phyloP scores from a whole-genome alignment of 2,329 filamentous ascomycete species.

The Diplodia sapinea region DNA sequence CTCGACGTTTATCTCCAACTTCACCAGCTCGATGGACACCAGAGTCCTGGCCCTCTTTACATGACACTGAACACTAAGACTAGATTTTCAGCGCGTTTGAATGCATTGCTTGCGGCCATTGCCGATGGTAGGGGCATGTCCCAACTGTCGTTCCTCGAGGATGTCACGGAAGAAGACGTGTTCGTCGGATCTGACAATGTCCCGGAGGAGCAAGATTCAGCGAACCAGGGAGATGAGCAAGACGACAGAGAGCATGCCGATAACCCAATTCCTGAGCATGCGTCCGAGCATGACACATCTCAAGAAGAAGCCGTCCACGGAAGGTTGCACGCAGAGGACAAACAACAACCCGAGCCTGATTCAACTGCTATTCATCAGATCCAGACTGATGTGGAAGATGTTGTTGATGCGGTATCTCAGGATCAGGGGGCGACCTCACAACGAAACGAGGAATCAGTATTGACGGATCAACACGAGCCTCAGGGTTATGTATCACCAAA shows the following conservation, averaged over 20 bases:
- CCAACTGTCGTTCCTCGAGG: conserved; percentile 47
- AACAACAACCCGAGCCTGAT: not conserved
- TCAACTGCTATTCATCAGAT: not conserved
- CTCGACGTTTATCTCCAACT: conserved; percentile 65
- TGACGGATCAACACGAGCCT: not conserved
- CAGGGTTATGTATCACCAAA: conserved; percentile 2
- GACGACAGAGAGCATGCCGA: not conserved
- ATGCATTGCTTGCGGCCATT: conserved; percentile 59
- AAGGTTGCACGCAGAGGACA: not conserved
- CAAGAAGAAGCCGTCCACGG: not conserved
- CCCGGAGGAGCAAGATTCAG: not conserved
- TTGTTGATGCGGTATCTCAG: not conserved
- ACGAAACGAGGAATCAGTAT: not conserved
- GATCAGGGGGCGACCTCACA: not conserved
- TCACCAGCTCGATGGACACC: conserved; percentile 63
- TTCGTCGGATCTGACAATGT: conserved; percentile 27
- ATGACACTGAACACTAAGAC: conserved; percentile 61
- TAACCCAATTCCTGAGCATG: not conserved
- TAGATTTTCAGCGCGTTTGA: conserved; percentile 60
- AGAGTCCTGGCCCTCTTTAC: conserved; percentile 62
- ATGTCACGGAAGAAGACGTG: conserved; percentile 36
- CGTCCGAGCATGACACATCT: not conserved
- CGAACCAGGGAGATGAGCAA: not conserved
- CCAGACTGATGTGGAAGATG: not conserved
- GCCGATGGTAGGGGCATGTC: conserved; percentile 64